phyloP scores from a whole-genome alignment of 176 grass and related monocot species.

The Leersia perrieri region DNA sequence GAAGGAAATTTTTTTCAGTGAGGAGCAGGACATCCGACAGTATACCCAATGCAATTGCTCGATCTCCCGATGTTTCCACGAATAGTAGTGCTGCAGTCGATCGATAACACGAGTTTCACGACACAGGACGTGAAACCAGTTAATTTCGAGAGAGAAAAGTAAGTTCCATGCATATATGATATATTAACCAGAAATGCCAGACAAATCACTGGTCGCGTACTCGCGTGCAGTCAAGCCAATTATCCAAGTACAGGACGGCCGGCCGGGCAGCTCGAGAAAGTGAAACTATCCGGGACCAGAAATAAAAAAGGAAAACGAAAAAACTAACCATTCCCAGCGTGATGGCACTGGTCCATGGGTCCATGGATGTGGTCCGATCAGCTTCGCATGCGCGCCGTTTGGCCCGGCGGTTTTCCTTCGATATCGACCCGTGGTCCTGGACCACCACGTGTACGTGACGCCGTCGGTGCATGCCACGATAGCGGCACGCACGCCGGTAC shows the following conservation, averaged over 20 bases:
- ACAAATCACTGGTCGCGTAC: too few relatives aligned
- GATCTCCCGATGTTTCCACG: too few relatives aligned
- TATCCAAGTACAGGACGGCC: background rate
- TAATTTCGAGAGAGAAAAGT: too few relatives aligned
- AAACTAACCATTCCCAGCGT: background rate
- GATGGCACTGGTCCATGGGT: background rate
- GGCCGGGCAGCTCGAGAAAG: background rate
- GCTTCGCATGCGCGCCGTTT: background rate
- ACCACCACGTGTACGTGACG: conserved; percentile 20
- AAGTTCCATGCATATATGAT: too few relatives aligned
- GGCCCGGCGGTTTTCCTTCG: background rate
- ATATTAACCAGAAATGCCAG: too few relatives aligned
- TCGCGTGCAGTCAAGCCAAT: too few relatives aligned
- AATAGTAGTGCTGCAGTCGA: too few relatives aligned
- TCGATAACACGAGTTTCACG: too few relatives aligned
- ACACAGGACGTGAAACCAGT: too few relatives aligned
- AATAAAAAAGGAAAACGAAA: background rate
- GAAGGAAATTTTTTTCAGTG: background rate
- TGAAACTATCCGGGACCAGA: background rate
- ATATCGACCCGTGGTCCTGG: background rate
- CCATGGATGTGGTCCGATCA: background rate
- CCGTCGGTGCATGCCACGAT: background rate
- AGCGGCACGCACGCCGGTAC: background rate
- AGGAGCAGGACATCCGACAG: background rate
- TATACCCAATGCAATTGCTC: too few relatives aligned